A percentile compares a stretch with the other conserved stretches of the same genome.
These are phyloP conservation scores for Colletotrichum chrysophilum DNA, from an alignment of 2,329 filamentous ascomycete species.

Conservation along the genomic window DNA sequence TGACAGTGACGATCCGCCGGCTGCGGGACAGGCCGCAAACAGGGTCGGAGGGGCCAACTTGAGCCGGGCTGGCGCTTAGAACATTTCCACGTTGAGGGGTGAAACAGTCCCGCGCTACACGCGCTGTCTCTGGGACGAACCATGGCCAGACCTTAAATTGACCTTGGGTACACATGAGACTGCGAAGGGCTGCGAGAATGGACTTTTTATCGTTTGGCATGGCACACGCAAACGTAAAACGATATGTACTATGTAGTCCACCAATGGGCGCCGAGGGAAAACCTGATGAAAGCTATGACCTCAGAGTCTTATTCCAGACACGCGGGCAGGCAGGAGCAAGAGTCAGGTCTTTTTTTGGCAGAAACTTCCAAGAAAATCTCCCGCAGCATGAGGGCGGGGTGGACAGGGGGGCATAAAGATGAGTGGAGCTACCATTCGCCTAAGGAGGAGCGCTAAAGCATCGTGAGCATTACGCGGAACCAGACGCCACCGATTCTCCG, in stretches of 20 bases:
- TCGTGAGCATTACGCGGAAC: constrained; percentile 18
- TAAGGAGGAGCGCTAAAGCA: constrained; percentile 12
- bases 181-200: background rate
- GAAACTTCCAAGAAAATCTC: constrained; percentile 15
- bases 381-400: constrained; percentile 8
- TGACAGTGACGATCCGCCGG: background rate
- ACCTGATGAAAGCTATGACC: constrained; percentile 15
- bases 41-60: background rate
- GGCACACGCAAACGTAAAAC: background rate
- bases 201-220: background rate
- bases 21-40: background rate
- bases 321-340: background rate
- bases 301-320: constrained; percentile 1
- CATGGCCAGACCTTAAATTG: constrained; percentile 10
- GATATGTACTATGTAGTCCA: background rate
- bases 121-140: constrained; percentile 16
- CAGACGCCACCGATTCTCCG: constrained; percentile 18
- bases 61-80: background rate
- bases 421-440: background rate
- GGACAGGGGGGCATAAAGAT: constrained; percentile 10
- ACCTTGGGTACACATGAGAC: background rate
- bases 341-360: background rate
- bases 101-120: background rate
- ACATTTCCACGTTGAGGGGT: background rate
- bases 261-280: background rate